Conservation (phyloP, 75 land plant genomes). For the Pseudotsuga menziesii region DNA sequence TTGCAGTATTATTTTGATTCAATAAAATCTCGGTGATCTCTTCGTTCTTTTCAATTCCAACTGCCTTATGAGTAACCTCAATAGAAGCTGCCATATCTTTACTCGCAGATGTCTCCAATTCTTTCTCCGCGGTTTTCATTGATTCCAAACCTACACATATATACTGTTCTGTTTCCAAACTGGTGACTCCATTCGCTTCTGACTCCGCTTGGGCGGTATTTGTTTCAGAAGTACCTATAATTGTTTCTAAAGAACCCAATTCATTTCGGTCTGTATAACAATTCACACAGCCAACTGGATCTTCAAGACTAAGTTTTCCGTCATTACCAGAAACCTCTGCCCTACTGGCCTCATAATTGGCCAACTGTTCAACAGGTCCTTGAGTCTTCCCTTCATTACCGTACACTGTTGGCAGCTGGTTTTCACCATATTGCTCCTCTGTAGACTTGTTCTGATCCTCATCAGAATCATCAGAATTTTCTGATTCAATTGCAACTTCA, state of each 20-base stretch:
- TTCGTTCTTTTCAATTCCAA: not conserved
- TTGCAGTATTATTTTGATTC: not conserved
- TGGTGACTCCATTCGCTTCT: not conserved
- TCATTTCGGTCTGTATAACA: not conserved
- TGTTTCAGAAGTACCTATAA: not conserved
- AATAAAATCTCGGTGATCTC: not conserved
- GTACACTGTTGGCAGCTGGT: not conserved
- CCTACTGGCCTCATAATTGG: not conserved
- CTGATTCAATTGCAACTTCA: not conserved
- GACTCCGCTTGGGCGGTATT: not conserved
- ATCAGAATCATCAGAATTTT: not conserved
- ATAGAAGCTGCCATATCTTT: not conserved
- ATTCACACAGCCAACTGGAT: not conserved
- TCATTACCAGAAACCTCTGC: not conserved
- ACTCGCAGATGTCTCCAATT: not conserved
- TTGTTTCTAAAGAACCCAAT: not conserved
- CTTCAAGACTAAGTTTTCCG: not conserved
- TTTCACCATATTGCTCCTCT: not conserved
- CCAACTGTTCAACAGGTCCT: no score
- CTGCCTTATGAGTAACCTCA: not conserved
- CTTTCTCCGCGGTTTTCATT: not conserved
- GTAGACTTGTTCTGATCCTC: not conserved
- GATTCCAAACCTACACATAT: not conserved
- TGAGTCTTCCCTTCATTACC: not conserved
- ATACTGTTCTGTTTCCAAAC: not conserved